These are phyloP conservation scores for Ampelomyces quisqualis DNA, from an alignment of 2,329 filamentous ascomycete genomes.

Conservation along the genomic window DNA sequence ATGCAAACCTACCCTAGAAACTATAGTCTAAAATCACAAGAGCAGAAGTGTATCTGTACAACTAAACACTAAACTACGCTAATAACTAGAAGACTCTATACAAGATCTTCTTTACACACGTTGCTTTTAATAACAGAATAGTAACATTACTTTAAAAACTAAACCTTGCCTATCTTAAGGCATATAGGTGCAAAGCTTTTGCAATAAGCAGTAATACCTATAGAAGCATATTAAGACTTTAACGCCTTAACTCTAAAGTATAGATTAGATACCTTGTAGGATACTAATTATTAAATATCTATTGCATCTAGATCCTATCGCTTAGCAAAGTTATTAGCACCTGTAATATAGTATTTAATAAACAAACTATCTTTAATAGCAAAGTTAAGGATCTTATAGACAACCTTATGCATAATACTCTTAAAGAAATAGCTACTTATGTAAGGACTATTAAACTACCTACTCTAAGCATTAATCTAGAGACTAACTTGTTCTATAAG, in stretches of 20 bases:
- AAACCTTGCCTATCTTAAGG: slow-evolving; percentile 7
- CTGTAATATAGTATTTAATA: slow-evolving; percentile 6
- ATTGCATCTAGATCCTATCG: slow-evolving; percentile 7
- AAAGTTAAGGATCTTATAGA: slow-evolving; percentile 5
- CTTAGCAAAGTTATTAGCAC: too few species aligned
- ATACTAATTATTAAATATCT: slow-evolving; percentile 9
- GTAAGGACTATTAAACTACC: slow-evolving; percentile 1
- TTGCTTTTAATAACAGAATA: not conserved
- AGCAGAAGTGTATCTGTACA: slow-evolving; percentile 9
- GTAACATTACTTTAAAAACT: slow-evolving; percentile 4
- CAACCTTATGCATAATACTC: slow-evolving; percentile 6
- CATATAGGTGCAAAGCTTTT: slow-evolving; percentile 12
- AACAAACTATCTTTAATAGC: slow-evolving; percentile 3
- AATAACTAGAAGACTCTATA: slow-evolving; percentile 13
- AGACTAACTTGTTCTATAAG: slow-evolving; percentile 1
- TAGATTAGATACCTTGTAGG: slow-evolving; percentile 11
- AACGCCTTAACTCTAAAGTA: slow-evolving; percentile 5
- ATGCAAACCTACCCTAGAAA: slow-evolving; percentile 6
- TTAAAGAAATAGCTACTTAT: slow-evolving; percentile 10
- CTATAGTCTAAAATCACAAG: slow-evolving; percentile 4
- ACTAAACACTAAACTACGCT: slow-evolving; percentile 9
- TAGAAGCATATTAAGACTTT: slow-evolving; percentile 4
- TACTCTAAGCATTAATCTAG: not conserved
- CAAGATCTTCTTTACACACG: not conserved
- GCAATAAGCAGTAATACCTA: slow-evolving; percentile 4